A percentile compares a stretch with the other conserved stretches of the same genome.
Evolutionary conservation across 1,284 basidiomycete species (phyloP).

Genomic region (Bondarzewia mesenterica): DNA sequence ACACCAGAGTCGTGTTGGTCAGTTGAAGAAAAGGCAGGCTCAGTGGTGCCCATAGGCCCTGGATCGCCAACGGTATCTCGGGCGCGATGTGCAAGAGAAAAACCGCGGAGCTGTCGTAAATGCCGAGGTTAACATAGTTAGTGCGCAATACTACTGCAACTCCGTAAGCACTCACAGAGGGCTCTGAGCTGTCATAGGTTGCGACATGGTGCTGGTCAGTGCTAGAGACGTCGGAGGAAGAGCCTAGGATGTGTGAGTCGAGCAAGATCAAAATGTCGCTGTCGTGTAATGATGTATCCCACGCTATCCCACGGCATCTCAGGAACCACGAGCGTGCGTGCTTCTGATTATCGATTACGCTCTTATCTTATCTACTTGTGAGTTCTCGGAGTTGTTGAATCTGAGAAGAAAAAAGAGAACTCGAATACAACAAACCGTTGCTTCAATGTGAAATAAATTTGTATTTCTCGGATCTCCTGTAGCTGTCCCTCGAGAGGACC

Average conservation of each 20-base stretch:
- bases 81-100: slow-evolving; percentile 74
- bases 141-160: too few relatives aligned
- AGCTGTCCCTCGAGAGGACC: too few relatives aligned
- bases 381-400: too few relatives aligned
- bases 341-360: too few relatives aligned
- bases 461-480: too few relatives aligned
- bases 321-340: too few relatives aligned
- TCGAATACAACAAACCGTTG: not conserved
- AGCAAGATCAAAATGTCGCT: too few relatives aligned
- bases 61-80: slow-evolving; percentile 67
- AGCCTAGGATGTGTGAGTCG: too few relatives aligned
- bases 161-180: slow-evolving; percentile 13
- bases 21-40: slow-evolving; percentile 67
- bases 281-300: too few relatives aligned
- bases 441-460: too few relatives aligned
- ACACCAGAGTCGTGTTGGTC: slow-evolving; percentile 69
- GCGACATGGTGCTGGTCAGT: not conserved
- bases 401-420: not conserved
- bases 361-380: not conserved
- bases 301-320: too few relatives aligned
- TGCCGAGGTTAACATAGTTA: too few relatives aligned
- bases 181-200: slow-evolving; percentile 2
- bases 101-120: slow-evolving; percentile 49
- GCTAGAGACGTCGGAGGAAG: not conserved
- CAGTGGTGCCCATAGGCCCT: slow-evolving; percentile 59